Percentiles rank a stretch among this genome's conserved stretches.
phyloP scores from a whole-genome alignment of 129 eudicot genomes.

The Solidago caesia region DNA sequence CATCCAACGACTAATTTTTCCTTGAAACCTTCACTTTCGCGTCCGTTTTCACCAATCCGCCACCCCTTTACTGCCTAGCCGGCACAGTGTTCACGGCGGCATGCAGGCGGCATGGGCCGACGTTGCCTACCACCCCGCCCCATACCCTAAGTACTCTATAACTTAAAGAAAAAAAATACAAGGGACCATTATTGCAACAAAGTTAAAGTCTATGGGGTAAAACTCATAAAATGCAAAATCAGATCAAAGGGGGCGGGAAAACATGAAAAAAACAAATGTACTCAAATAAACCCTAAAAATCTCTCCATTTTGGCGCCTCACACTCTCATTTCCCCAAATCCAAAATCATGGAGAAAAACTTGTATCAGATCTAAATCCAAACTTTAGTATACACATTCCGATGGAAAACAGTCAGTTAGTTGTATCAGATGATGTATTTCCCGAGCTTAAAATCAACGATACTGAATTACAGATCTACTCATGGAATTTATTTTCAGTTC shows the following conservation, averaged over 20 bases:
- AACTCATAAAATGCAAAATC: neutral
- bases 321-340: conserved; percentile 17
- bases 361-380: conserved; percentile 16
- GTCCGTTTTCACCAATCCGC: no score
- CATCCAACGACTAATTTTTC: no score
- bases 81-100: no score
- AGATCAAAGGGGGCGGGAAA: conserved; percentile 36
- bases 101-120: no score
- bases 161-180: no score
- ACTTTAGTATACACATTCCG: neutral
- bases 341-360: neutral
- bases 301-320: conserved; percentile 31
- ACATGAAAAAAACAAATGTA: neutral
- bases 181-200: neutral
- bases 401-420: conserved; percentile 40
- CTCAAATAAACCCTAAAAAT: conserved; percentile 28
- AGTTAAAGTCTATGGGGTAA: neutral
- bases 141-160: no score
- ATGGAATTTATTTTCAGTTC: conserved; percentile 52
- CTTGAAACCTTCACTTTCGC: no score
- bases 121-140: no score
- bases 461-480: conserved; percentile 45
- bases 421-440: conserved; percentile 19
- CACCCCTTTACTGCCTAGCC: no score
- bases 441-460: conserved; percentile 21